phyloP scores from a whole-genome alignment of 2,329 filamentous ascomycete genomes.

The Fusarium scirpi region DNA sequence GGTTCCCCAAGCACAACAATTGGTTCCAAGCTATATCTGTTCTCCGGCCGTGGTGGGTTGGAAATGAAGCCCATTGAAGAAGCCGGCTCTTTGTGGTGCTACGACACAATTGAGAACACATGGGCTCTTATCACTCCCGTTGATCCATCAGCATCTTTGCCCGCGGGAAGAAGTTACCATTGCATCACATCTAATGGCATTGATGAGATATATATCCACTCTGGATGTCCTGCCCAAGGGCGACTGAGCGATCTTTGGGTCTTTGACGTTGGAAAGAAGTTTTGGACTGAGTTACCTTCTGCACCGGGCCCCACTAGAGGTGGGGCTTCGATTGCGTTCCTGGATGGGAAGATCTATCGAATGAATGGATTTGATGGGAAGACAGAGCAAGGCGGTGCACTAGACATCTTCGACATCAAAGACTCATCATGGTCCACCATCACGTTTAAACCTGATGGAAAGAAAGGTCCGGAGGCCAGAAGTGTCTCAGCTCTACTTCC shows the following conservation, averaged over 20 bases:
- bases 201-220: background rate
- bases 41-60: background rate
- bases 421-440: background rate
- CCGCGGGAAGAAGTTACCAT: slow-evolving; percentile 1
- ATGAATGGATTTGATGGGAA: slow-evolving; percentile 13
- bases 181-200: background rate
- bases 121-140: background rate
- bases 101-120: background rate
- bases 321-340: background rate
- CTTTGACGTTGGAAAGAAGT: rapidly evolving
- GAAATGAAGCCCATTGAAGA: slow-evolving; percentile 1
- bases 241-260: background rate
- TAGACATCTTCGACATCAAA: background rate
- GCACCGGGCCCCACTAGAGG: background rate
- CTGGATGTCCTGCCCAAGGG: slow-evolving; percentile 2
- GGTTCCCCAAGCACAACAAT: slow-evolving; percentile 1
- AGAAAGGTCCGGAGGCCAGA: background rate
- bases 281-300: background rate
- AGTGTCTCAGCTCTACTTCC: background rate
- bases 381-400: background rate
- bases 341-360: background rate
- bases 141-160: background rate
- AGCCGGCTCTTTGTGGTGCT: background rate
- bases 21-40: background rate
- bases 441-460: background rate